A percentile compares a stretch with the other conserved stretches of the same genome.
Evolutionary conservation across 1,284 basidiomycete species (phyloP).

Genomic region (Leccinum cinnamomeum): DNA sequence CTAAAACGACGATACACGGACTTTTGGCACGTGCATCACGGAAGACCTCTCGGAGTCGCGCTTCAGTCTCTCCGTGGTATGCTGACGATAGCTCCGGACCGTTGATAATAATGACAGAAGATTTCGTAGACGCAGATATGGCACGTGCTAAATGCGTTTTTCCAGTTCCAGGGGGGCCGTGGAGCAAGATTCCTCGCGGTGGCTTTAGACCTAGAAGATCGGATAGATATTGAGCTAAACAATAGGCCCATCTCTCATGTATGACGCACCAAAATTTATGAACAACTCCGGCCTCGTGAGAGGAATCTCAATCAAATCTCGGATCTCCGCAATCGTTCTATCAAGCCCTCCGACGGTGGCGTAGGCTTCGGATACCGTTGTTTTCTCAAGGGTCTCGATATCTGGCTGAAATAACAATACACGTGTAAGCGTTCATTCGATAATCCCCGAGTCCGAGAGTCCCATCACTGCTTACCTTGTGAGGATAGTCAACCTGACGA

Average conservation of each 20-base stretch:
- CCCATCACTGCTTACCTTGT: slow-evolving; percentile 33
- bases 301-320: slow-evolving; percentile 94
- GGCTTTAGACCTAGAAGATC: slow-evolving; percentile 71
- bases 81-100: slow-evolving; percentile 94
- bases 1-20: slow-evolving; percentile 92
- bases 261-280: slow-evolving; percentile 71
- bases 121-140: slow-evolving; percentile 78
- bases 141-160: slow-evolving; percentile 93
- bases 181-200: slow-evolving; percentile 85
- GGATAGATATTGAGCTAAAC: slow-evolving; percentile 13
- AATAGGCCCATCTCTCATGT: background rate
- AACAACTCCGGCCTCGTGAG: slow-evolving; percentile 90
- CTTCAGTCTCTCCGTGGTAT: slow-evolving; percentile 96
- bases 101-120: slow-evolving; percentile 86
- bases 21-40: slow-evolving; percentile 77
- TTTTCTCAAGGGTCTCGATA: slow-evolving; percentile 45
- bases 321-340: slow-evolving; percentile 86
- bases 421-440: slow-evolving; percentile 15
- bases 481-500: slow-evolving; percentile 20
- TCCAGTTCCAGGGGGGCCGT: slow-evolving; percentile 93
- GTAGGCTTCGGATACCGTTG: slow-evolving; percentile 54
- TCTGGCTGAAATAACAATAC: slow-evolving; percentile 37
- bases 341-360: slow-evolving; percentile 85
- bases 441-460: slow-evolving; percentile 4
- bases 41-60: slow-evolving; percentile 87